Conservation (phyloP, 169 alveolate species). For the Plasmodium vivax region DNA sequence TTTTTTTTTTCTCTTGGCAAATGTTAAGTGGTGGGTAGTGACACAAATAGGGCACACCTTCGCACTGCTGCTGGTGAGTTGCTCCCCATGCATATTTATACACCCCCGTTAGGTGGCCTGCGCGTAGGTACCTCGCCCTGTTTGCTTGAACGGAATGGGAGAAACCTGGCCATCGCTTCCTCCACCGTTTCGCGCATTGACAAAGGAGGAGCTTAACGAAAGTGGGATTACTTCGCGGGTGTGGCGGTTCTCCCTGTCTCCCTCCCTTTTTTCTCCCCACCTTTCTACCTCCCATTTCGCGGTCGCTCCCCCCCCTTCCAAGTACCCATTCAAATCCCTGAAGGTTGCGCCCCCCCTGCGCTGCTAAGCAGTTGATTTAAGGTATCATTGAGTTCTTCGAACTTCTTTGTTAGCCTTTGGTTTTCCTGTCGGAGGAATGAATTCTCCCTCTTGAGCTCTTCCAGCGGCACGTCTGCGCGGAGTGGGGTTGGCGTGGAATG, state of each 20-base stretch:
- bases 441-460: conserved; percentile 58
- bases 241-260: not conserved
- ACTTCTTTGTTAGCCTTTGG: conserved; percentile 36
- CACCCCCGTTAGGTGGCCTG: not conserved
- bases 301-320: not conserved
- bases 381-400: conserved; percentile 60
- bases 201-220: not conserved
- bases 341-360: not conserved
- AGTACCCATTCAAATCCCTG: not conserved
- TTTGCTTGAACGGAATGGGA: not conserved
- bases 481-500: not conserved
- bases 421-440: conserved; percentile 53
- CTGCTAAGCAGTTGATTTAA: conserved; percentile 25
- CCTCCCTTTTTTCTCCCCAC: not conserved
- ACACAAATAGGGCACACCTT: not conserved
- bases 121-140: not conserved
- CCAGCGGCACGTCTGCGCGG: conserved; percentile 32
- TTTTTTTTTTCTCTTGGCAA: not conserved
- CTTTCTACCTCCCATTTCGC: not conserved
- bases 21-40: not conserved
- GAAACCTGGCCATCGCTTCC: not conserved
- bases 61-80: not conserved
- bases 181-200: not conserved
- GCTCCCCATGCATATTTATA: not conserved
- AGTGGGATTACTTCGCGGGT: not conserved